These are phyloP conservation scores for Claviceps citrina DNA, from an alignment of 2,329 filamentous ascomycete genomes.

Conservation along the genomic window DNA sequence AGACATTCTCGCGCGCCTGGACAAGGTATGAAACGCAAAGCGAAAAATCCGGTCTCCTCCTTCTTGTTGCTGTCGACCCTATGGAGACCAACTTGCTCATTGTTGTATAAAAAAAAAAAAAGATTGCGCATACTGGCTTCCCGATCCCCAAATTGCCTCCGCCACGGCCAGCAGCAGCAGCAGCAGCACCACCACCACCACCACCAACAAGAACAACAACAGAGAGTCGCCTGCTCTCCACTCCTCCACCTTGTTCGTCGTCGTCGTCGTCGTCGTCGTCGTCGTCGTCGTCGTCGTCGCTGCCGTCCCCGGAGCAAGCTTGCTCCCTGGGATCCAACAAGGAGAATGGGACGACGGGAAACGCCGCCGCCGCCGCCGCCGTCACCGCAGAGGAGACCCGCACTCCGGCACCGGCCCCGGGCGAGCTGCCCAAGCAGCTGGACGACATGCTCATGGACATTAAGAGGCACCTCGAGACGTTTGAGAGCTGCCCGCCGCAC, in stretches of 20 bases:
- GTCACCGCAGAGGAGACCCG: no score
- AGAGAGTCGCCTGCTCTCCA: neutral
- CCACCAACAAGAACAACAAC: slow-evolving; percentile 4
- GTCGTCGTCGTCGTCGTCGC: neutral
- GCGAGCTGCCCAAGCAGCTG: slow-evolving; percentile 47
- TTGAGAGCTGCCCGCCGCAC: slow-evolving; percentile 65
- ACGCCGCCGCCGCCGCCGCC: neutral
- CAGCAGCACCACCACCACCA: no score
- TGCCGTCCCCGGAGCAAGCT: slow-evolving; percentile 26
- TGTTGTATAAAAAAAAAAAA: no score
- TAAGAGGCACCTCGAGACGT: slow-evolving; percentile 47
- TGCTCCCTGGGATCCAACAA: slow-evolving; percentile 49
- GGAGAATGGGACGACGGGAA: slow-evolving; percentile 43
- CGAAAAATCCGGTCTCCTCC: neutral
- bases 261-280: neutral
- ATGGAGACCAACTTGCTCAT: no score
- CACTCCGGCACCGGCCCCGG: slow-evolving; percentile 12
- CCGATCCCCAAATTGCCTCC: slow-evolving; percentile 48
- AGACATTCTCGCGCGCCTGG: slow-evolving; percentile 54
- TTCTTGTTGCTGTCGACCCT: no score
- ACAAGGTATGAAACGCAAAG: slow-evolving; percentile 32
- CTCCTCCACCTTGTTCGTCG: no score
- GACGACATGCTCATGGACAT: slow-evolving; percentile 47
- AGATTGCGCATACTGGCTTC: slow-evolving; percentile 68
- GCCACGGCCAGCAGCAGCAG: slow-evolving; percentile 22